Evolutionary conservation across 257 asterid genomes (phyloP), one percentile per base, ranked within the genome.

Genomic region (Paulownia fortunei): DNA sequence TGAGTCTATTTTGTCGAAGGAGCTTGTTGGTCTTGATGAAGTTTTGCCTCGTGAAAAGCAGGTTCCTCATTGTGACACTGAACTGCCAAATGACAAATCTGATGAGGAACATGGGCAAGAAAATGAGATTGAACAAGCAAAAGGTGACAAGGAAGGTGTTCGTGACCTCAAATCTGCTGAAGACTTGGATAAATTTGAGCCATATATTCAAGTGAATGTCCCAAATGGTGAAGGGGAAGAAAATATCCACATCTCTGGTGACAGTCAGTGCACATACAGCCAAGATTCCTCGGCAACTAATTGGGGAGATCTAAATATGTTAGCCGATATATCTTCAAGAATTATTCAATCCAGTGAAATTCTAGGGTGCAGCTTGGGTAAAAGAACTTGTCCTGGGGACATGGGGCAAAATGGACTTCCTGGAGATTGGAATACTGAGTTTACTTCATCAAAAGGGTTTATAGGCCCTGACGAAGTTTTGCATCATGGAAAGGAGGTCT

Each of bases 41-140:
- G 77, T 78, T 77, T 36, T 80, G 32, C 73, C 59, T 79, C 6
- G 56, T 61, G 77, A 59, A 51, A 72, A 66, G 39, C 76, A 69
- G 76, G 61, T 36, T 74, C 80, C 73, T 77, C 37, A 16, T 30
- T 16, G 65, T 74, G 85, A 59, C 36, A 41, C 66, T 63, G 76
- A 51, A 67, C 80, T 77, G 78, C 58, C 59, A 47, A 76, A 80
- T 79, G 49, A 81, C 65, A 69, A 56, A 66, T 66, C 81, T 64
- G 69, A 65, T 39, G 78, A 60, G 51, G 61, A 54, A 70, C 77
- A 76, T 55, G 79, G 64, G 76, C 87, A 81, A 74, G 81, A 68
- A 13, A 51, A 74, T 72, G 68, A 34, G 65, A 74, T 61, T 67
- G 78, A 19, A 39, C 76, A 81, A 79, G 75, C 69, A 73, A 71